Base-by-base conservation (phyloP, 1,284 basidiomycete genomes). In the Cutaneotrichosporon cutaneum region DNA sequence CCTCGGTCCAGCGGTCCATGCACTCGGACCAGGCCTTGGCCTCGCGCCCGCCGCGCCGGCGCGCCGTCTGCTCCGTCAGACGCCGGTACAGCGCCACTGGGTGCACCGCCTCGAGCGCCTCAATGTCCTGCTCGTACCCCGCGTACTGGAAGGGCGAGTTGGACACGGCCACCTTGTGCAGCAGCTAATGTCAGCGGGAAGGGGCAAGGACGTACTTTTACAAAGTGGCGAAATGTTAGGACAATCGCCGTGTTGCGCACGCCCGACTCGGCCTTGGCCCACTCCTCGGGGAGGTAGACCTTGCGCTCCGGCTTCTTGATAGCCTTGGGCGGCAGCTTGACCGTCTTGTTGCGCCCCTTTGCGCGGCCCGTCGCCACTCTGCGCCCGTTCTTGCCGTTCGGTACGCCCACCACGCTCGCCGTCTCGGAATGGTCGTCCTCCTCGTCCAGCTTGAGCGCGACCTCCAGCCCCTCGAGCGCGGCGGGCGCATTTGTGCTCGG, bases 1-100 rank as follows among this genome's bases (percentile, higher is more conserved):
- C 77, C 64, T 80, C 78, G 33, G 71, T 73, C 78, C 78, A 80
- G 58, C 72, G 71, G 65, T 79, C 77, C 78, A 80, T 80, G 64
- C 78, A 80, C 42, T 71, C 72, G 56, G 64, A 62, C 78, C 78
- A 80, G 14, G 70, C 69, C 47, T 70, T 65, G n/a, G 66, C 26
- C 68, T 45, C 59, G 42, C 24, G 60, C 24, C 53, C 65, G 30
- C 55, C 44, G 42, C 44, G 61, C 44, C 69, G 61, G 18, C 62
- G 58, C 10, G 77, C 71, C 11, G 72, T 70, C 4, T 74, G 71
- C 57, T 78, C 78, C 1, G 75, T 74, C 13, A 80, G 64, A 4
- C 76, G 73, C 10, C 77, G 68, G 56, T 80, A 80, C 33, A 80
- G 62, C 10, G 77, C 77, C 22, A 80, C 63, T 0, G 78, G 77